Evolutionary conservation across 352 stramenopile genomes (phyloP), one percentile per base, ranked within the genome.

Genomic region (Pythium plurisporium): DNA sequence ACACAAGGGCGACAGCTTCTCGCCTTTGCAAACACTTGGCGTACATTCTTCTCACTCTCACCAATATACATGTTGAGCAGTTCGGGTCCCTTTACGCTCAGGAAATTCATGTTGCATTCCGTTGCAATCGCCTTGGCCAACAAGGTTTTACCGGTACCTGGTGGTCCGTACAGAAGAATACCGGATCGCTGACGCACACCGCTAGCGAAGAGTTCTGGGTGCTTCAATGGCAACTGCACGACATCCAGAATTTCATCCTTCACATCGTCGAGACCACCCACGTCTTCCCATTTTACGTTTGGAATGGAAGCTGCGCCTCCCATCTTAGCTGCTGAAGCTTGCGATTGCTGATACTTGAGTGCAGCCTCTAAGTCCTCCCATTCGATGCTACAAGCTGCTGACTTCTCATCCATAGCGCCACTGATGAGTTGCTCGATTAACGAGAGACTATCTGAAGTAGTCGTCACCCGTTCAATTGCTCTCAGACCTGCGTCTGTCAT

Each of bases 21-120:
- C 22, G 86, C 84, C 62, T 72, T 96, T 17, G 79, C 79, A 75
- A 99, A 99, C 2, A 98, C 82, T 49, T 94, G 83, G 9, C 96
- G 85, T 23, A 99, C 87, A 61, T 98, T 98, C 33, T 95, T 95
- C 73, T 99, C 96, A 40, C 87, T 98, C 74, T 99, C 96, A 29
- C 96, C 96, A 43, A 99, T 97, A 72, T 99, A 99, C 70, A 96
- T 98, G 70, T 98, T 97, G 34, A 99, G 82, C 37, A 99, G 69
- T 68, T 98, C 95, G 1, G 93, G 94, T 0, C 86, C 95, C 62
- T 98, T 99, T 40, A 99, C 91, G 49, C 89, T 98, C 34, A 99
- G 63, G 55, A 99, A 99, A 43, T 97, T 96, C 42, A 98, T 76
- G 19, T 95, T 91, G 69, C 91, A 98, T 64, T 98, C 94, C 4